phyloP scores from a whole-genome alignment of 2,329 filamentous ascomycete species.

The Fusarium torreyae region DNA sequence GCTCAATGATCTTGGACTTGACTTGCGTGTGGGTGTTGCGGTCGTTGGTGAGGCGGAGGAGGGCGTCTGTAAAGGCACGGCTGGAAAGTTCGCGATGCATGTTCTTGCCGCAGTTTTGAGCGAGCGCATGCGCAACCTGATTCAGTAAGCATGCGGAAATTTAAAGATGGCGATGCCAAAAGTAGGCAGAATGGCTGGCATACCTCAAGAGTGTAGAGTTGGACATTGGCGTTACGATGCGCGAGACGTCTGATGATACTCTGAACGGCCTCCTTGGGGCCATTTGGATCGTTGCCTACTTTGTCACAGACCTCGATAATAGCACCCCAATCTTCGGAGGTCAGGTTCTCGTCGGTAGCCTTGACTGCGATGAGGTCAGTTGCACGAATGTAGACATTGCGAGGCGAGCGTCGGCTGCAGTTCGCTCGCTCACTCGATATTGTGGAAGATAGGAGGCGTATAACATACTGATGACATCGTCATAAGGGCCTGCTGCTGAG shows the following conservation, averaged over 20 bases:
- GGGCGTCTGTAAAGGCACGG: conserved; percentile 92
- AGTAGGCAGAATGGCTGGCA: conserved; percentile 35
- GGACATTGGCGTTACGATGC: conserved; percentile 95
- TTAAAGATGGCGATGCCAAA: background rate
- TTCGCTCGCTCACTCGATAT: background rate
- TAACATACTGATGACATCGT: conserved; percentile 71
- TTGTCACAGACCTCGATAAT: conserved; percentile 77
- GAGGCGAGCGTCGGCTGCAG: background rate
- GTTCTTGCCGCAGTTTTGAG: conserved; percentile 89
- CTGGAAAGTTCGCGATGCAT: conserved; percentile 93
- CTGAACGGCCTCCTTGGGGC: conserved; percentile 86
- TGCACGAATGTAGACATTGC: background rate
- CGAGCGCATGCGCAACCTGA: conserved; percentile 89
- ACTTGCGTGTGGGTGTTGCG: conserved; percentile 97
- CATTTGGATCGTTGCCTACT: conserved; percentile 67
- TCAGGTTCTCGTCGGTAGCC: conserved; percentile 98
- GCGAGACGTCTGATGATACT: conserved; percentile 93
- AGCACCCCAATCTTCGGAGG: conserved; percentile 80
- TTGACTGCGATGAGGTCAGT: conserved; percentile 63
- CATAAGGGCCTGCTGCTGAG: conserved; percentile 70
- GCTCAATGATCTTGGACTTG: conserved; percentile 95
- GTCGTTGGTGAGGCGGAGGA: conserved; percentile 91
- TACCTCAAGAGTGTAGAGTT: conserved; percentile 93
- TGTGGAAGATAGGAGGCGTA: background rate
- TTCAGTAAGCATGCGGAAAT: conserved; percentile 19